A percentile compares a stretch with the other conserved stretches of the same genome.
These are phyloP conservation scores for Verruconis gallopava DNA, from an alignment of 2,329 filamentous ascomycete species.

Conservation along the genomic window DNA sequence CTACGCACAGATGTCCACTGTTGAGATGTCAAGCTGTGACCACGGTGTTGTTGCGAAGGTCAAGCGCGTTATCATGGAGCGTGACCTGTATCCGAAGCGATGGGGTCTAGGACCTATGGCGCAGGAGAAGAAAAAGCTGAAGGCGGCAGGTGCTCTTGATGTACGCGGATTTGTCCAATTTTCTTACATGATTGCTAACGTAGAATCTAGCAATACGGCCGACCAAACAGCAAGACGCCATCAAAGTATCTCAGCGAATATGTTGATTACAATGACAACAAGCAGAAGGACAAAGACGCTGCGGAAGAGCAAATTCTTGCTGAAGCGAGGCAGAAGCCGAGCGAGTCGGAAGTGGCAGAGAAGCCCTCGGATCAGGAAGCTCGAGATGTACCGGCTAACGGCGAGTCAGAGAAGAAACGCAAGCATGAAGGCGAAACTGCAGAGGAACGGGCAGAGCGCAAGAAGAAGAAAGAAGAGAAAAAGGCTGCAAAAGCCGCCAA, in stretches of 20 bases:
- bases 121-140: slow-evolving; percentile 98
- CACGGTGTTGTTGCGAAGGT: slow-evolving; percentile 97
- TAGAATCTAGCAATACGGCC: slow-evolving; percentile 64
- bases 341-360: slow-evolving; percentile 25
- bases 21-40: slow-evolving; percentile 92
- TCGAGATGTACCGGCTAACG: background rate
- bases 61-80: slow-evolving; percentile 99
- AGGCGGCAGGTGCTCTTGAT: slow-evolving; percentile 93
- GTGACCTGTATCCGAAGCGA: slow-evolving; percentile 88
- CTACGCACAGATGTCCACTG: slow-evolving; percentile 95
- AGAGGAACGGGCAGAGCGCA: slow-evolving; percentile 26
- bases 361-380: slow-evolving; percentile 1
- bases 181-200: slow-evolving; percentile 25
- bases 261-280: slow-evolving; percentile 39
- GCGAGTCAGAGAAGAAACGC: slow-evolving; percentile 34
- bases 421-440: slow-evolving; percentile 30
- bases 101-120: slow-evolving; percentile 94
- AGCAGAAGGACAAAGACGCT: slow-evolving; percentile 24
- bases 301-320: slow-evolving; percentile 17
- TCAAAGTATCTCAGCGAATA: slow-evolving; percentile 87
- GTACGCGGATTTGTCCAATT: slow-evolving; percentile 25
- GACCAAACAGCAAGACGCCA: slow-evolving; percentile 82
- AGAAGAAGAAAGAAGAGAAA: slow-evolving; percentile 29
- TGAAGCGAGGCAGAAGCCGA: slow-evolving; percentile 17
- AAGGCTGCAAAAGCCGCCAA: slow-evolving; percentile 21